Evolutionary conservation across 495 filamentous ascomycete genomes (phyloP), one percentile per base, ranked within the genome.

Genomic region (Aspergillus nidulans): DNA sequence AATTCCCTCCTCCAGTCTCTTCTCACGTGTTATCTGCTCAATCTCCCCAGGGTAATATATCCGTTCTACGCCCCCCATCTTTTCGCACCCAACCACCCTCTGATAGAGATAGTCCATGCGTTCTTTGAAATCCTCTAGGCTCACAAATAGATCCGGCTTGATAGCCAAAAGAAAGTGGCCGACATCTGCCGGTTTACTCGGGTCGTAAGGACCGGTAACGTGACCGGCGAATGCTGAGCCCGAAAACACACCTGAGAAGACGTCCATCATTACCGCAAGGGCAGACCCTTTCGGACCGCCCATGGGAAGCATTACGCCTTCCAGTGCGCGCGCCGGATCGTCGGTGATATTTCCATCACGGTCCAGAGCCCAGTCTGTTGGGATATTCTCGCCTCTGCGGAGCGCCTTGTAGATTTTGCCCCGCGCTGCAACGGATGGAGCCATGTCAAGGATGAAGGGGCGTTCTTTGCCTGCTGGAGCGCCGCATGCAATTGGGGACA

Each of bases 1-100:
- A 51, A 91, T 89, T 0, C 88, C 88, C 10, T 74, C 71, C 32
- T 54, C 63, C 30, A 75, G 46, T 26, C 88, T 75, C 57, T 80
- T 66, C 58, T 84, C 77, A 52, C 84, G 71, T 0, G 61, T 82
- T 44, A 85, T 55, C 61, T 84, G 82, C 70, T 91, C 88, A 55
- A 90, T 83, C 69, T 91, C 88, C 1, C 88, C 88, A 0, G 88
- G 87, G 63, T 89, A 91, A 61, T 88, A 91, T 7, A 91, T 88
- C 43, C 81, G 72, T 4, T 89, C 85, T n/a, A 90, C 85, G 0
- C 84, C 86, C 1, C 72, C 77, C 74, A 83, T 84, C 70, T 77
- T 88, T 20, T 89, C 82, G 0, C 77, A 78, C 6, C 76, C 80
- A 0, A 85, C 78, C 6, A 89, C 86, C 20, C 78, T 66, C 64